phyloP scores from a whole-genome alignment of 2,329 filamentous ascomycete genomes.

The Sarocladium strictum region DNA sequence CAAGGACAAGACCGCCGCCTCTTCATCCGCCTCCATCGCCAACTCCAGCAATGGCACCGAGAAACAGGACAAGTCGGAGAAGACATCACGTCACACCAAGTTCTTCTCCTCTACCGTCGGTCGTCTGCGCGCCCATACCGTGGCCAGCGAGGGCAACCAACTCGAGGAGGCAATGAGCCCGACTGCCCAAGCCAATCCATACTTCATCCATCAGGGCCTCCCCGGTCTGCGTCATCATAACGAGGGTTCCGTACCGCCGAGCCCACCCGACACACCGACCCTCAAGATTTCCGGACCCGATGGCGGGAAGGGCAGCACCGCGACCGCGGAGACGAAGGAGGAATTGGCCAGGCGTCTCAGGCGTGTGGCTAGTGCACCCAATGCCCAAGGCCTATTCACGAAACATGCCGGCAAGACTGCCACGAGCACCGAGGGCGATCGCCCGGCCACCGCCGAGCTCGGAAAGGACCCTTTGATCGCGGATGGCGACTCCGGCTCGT shows the following conservation, averaged over 20 bases:
- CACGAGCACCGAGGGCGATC: slow-evolving; percentile 47
- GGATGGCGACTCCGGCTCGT: slow-evolving; percentile 38
- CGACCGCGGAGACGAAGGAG: slow-evolving; percentile 78
- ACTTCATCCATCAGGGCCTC: slow-evolving; percentile 94
- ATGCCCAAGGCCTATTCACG: slow-evolving; percentile 85
- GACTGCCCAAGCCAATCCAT: slow-evolving; percentile 91
- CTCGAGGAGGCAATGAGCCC: slow-evolving; percentile 86
- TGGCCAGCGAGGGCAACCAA: slow-evolving; percentile 86
- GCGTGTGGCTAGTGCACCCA: slow-evolving; percentile 91
- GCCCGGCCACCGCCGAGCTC: slow-evolving; percentile 79
- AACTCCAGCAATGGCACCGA: slow-evolving; percentile 8
- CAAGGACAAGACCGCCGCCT: slow-evolving; percentile 17
- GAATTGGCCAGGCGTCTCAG: slow-evolving; percentile 89
- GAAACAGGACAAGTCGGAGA: slow-evolving; percentile 25
- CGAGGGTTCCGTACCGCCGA: slow-evolving; percentile 85
- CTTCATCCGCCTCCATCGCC: slow-evolving; percentile 15
- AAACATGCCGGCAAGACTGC: slow-evolving; percentile 24
- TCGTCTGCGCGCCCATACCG: slow-evolving; percentile 82
- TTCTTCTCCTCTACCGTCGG: slow-evolving; percentile 83
- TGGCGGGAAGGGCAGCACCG: slow-evolving; percentile 57
- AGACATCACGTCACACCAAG: slow-evolving; percentile 75
- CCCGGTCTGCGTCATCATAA: slow-evolving; percentile 92
- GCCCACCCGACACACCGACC: slow-evolving; percentile 82
- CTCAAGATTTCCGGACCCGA: slow-evolving; percentile 67
- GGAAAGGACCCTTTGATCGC: slow-evolving; percentile 70